Conservation (phyloP, 225 moss, liverwort and hornwort species). For the Physcomitrellopsis africana region DNA sequence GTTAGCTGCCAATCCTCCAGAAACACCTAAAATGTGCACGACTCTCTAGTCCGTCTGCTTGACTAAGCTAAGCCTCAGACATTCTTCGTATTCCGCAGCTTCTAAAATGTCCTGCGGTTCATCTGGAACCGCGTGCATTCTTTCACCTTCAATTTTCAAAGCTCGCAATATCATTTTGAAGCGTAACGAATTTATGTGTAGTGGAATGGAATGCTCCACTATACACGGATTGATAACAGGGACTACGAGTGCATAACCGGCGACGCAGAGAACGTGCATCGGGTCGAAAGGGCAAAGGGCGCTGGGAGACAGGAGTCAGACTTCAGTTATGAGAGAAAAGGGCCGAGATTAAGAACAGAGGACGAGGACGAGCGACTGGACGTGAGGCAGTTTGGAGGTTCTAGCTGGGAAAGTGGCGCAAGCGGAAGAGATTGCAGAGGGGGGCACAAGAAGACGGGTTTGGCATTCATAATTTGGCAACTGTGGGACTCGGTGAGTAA, state of each 20-base stretch:
- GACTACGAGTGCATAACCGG: constrained; percentile 15
- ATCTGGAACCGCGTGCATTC: not conserved
- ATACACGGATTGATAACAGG: constrained; percentile 24
- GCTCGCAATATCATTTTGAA: too few relatives aligned
- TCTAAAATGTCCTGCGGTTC: not conserved
- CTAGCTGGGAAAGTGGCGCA: not conserved
- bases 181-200: too few relatives aligned
- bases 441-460: not conserved
- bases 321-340: not conserved
- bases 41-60: not conserved
- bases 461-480: not conserved
- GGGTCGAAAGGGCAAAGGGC: not conserved
- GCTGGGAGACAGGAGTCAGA: not conserved
- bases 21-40: not conserved
- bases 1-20: not conserved
- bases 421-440: not conserved
- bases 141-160: not conserved
- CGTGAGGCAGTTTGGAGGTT: not conserved
- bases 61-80: too few relatives aligned
- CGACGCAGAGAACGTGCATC: not conserved
- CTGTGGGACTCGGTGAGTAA: not conserved
- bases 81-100: too few relatives aligned
- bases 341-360: not conserved
- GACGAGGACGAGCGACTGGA: not conserved
- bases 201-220: not conserved